Base-by-base conservation (phyloP, 1,284 basidiomycete species). In the Cutaneotrichosporon sp. region DNA sequence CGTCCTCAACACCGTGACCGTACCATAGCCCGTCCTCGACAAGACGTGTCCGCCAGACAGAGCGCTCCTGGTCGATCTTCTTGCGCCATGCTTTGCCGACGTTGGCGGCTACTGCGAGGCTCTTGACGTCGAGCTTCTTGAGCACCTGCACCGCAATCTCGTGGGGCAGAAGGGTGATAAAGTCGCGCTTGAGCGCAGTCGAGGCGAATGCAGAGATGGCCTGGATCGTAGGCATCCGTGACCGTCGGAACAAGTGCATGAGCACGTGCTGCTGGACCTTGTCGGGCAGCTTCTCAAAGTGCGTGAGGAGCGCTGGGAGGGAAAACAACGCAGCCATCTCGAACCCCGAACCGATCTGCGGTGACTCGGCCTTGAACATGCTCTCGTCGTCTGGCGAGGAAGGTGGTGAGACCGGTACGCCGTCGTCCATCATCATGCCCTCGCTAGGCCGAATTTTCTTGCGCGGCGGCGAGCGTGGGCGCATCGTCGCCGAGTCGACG, bases 201-300 rank as follows among this genome's bases (percentile, higher is more conserved):
- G 73, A 64, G 14, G 76, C 71, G 64, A 80, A 80, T 4, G 69
- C 65, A 11, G 71, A 70, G 16, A 80, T 62, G 11, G 76, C 73
- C 62, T 80, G 80, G 21, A 81, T 77, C 13, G 79, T 80, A 9
- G 79, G 72, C 69, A 77, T 76, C 5, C 76, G 69, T 1, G 77
- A 73, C 11, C 80, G 72, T 8, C 80, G 73, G 31, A 81, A 69
- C 36, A 80, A 70, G 61, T 81, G 80, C 73, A 80, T 77, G 47
- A 81, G 72, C 59, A 80, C 73, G 59, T 80, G 80, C 65, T 81
- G 79, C 65, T 80, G 78, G 1, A 81, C 67, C 52, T 77, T 73
- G 61, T 80, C 75, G 8, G 80, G 79, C 10, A 81, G 73, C 8
- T 58, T 60, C 49, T 81, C 80, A 66, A 80, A 81, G 26, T 76